Conservation (phyloP, 441 rosid species). For the Euphorbia celastroides region DNA sequence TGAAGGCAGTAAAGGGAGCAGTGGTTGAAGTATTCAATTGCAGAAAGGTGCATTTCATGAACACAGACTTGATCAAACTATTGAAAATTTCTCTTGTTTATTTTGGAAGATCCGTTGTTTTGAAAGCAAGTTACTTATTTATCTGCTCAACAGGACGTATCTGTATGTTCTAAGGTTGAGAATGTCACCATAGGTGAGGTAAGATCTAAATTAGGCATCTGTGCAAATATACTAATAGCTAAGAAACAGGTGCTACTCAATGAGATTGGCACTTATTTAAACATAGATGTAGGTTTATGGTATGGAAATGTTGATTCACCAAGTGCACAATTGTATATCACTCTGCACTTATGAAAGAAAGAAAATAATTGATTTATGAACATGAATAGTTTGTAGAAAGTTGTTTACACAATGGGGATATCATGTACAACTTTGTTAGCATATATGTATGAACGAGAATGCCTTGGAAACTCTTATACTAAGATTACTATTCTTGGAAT, state of each 20-base stretch:
- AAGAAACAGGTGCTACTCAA: neutral
- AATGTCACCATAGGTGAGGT: conserved; percentile 39
- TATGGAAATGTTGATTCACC: neutral
- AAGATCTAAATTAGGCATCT: conserved; percentile 5
- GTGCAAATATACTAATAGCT: neutral
- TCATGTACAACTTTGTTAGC: neutral
- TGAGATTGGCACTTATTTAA: neutral
- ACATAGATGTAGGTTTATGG: conserved; percentile 2
- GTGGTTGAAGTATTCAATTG: conserved; percentile 50
- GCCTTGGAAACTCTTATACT: neutral
- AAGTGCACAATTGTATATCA: neutral
- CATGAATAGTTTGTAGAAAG: too few species aligned
- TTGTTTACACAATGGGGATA: neutral
- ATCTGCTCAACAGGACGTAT: conserved; percentile 35
- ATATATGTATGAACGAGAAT: neutral
- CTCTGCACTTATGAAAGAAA: neutral
- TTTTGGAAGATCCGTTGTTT: neutral
- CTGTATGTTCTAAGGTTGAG: conserved; percentile 37
- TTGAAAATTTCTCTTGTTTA: neutral
- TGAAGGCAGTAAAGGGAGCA: conserved; percentile 47
- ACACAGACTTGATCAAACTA: neutral
- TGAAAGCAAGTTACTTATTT: neutral
- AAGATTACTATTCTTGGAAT: neutral
- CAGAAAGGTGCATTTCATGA: conserved; percentile 29
- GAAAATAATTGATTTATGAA: too few species aligned